Evolutionary conservation across 2,329 filamentous ascomycete species (phyloP), one percentile per base, ranked within the genome.

Genomic region (Penicillium sp.): DNA sequence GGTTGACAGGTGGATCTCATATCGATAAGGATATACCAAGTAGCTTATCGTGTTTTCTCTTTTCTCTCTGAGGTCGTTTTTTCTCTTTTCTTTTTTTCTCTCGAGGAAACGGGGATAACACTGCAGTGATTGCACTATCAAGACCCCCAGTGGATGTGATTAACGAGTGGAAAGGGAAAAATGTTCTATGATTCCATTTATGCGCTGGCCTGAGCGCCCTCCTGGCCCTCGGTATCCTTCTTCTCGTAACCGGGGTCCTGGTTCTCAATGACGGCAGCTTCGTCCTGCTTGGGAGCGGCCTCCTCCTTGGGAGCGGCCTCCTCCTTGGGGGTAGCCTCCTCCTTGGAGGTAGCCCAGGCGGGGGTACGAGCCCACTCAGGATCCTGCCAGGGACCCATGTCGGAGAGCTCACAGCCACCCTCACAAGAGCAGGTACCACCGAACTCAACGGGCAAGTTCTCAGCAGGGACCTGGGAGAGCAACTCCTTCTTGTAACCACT

Each of bases 371-470:
- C 71, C 76, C 76, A 81, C 64, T 80, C 67, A 7, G 74, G 56
- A 59, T 81, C 79, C 59, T 78, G 72, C 95, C 95, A 99, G 53
- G 95, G 95, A 52, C 95, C 95, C 60, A 87, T 87, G 74, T 99
- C 93, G 77, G 91, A 96, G 69, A 96, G 78, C 75, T 85, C 80
- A 78, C 95, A 99, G 61, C 92, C 93, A 58, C 90, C 91, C 33
- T 81, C 74, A 77, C 95, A 99, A 61, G 88, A 76, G 78, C 95
- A 99, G 42, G 77, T 82, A 60, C 95, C 95, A 63, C 95, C 95
- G 68, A 96, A 93, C 59, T 86, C 81, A 77, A 87, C 88, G 61
- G 95, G 95, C 60, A 99, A 82, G 80, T 96, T 97, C 83, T 97
- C 93, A 53, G 87, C 83, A 1, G 92, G 89, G 3, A 99, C 85